Conservation (phyloP, 2,329 filamentous ascomycete genomes). For the Alternaria hordeiaustralica region DNA sequence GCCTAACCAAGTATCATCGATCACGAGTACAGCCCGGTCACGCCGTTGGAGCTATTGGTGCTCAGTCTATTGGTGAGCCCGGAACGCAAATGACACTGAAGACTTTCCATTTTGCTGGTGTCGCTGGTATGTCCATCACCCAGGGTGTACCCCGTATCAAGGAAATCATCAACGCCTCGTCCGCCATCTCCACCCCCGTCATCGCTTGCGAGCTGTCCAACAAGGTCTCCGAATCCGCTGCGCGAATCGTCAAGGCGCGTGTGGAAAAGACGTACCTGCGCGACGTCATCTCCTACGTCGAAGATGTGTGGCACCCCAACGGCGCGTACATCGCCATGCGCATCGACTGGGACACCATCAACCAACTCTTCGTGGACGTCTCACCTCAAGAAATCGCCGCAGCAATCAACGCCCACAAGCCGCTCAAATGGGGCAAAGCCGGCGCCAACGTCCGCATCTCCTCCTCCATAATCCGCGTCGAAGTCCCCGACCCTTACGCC, state of each 20-base stretch:
- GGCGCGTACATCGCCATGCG: conserved; percentile 79
- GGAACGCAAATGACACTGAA: conserved; percentile 99
- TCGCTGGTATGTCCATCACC: conserved; percentile 98
- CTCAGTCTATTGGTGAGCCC: conserved; percentile 96
- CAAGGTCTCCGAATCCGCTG: conserved; percentile 74
- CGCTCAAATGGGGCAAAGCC: conserved; percentile 74
- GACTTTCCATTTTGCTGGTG: conserved; percentile 99
- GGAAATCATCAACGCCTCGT: conserved; percentile 99
- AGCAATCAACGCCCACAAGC: conserved; percentile 81
- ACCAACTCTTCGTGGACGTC: conserved; percentile 82
- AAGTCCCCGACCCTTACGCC: conserved; percentile 61
- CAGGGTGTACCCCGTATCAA: conserved; percentile 99
- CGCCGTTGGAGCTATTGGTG: conserved; percentile 93
- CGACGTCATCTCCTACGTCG: conserved; percentile 80
- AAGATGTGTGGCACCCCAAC: conserved; percentile 85
- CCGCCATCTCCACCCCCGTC: conserved; percentile 90
- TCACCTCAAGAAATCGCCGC: conserved; percentile 73
- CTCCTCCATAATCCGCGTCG: conserved; percentile 70
- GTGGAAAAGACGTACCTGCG: conserved; percentile 94
- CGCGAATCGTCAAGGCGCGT: conserved; percentile 88
- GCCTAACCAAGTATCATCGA: conserved; percentile 87
- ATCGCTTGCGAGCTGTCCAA: conserved; percentile 87
- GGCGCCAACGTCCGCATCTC: conserved; percentile 62
- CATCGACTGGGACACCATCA: conserved; percentile 79
- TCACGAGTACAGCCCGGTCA: conserved; percentile 94